phyloP scores from a whole-genome alignment of 2,329 filamentous ascomycete genomes.

The Arthrobotrys sphaeroides region DNA sequence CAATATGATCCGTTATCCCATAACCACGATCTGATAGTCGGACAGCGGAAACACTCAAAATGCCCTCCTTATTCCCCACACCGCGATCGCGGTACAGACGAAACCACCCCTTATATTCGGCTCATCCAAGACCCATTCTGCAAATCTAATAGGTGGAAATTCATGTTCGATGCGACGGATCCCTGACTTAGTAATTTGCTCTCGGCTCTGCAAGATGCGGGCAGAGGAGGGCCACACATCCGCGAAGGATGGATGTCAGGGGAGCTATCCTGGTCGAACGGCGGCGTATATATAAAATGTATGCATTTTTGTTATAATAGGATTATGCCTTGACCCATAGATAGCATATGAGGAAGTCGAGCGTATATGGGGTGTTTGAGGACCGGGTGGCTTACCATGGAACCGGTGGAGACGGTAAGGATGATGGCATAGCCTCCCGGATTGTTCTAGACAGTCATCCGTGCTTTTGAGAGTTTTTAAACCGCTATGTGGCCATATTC shows the following conservation, averaged over 20 bases:
- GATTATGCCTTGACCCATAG: not conserved
- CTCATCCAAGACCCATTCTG: not conserved
- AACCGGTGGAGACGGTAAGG: constrained; percentile 22
- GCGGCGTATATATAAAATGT: constrained; percentile 13
- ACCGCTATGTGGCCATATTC: not conserved
- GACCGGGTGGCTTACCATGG: constrained; percentile 42
- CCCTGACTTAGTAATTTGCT: constrained; percentile 9
- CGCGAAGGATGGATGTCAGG: not conserved
- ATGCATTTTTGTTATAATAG: not conserved
- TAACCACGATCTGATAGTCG: constrained; percentile 7
- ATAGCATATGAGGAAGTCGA: not conserved
- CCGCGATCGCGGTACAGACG: constrained; percentile 4
- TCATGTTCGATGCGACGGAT: constrained; percentile 15
- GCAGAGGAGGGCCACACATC: not conserved
- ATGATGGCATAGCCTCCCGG: constrained; percentile 35
- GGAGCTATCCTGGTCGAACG: not conserved
- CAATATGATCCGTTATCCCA: too few species aligned
- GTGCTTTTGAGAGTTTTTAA: constrained; percentile 17
- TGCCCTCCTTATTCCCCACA: constrained; percentile 6
- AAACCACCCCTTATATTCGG: constrained; percentile 32
- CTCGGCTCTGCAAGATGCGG: constrained; percentile 33
- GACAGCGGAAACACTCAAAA: not conserved
- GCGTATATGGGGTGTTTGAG: not conserved
- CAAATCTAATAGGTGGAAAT: constrained; percentile 40
- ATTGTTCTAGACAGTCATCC: constrained; percentile 18